phyloP scores from a whole-genome alignment of 108 stramenopile species.

The Cyclotella baltica region DNA sequence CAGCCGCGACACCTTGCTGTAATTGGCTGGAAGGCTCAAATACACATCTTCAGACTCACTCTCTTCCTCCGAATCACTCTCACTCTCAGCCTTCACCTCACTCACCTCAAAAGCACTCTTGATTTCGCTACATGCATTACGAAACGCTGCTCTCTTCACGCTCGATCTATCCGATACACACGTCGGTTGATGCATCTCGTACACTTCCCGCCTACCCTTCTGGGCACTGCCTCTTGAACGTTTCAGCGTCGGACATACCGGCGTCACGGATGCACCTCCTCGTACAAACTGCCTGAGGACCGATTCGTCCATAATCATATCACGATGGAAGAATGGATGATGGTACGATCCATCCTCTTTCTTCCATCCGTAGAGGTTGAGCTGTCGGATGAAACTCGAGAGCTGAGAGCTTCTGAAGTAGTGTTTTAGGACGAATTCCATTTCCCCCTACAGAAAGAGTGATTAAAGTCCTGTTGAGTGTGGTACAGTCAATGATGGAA shows the following conservation, averaged over 20 bases:
- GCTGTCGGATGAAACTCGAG: constrained; percentile 5
- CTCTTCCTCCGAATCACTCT: not conserved
- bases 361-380: constrained; percentile 14
- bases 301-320: not conserved
- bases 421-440: constrained; percentile 1
- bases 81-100: not conserved
- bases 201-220: too few species aligned
- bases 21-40: too few species aligned
- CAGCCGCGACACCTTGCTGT: not conserved
- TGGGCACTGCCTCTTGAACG: too few species aligned
- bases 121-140: constrained; percentile 3
- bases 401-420: not conserved
- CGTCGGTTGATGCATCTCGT: not conserved
- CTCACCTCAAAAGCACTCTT: not conserved
- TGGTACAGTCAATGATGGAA: not conserved
- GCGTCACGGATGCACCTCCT: too few species aligned
- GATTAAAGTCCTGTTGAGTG: not conserved
- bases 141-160: constrained; percentile 12
- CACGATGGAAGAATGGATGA: constrained; percentile 19
- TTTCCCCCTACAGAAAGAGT: not conserved
- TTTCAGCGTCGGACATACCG: too few species aligned
- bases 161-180: not conserved
- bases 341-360: constrained; percentile 2
- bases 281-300: not conserved
- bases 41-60: too few species aligned